Evolutionary conservation across 306 rosid genomes (phyloP), one percentile per base, ranked within the genome.

Genomic region (Corylus heterophylla): DNA sequence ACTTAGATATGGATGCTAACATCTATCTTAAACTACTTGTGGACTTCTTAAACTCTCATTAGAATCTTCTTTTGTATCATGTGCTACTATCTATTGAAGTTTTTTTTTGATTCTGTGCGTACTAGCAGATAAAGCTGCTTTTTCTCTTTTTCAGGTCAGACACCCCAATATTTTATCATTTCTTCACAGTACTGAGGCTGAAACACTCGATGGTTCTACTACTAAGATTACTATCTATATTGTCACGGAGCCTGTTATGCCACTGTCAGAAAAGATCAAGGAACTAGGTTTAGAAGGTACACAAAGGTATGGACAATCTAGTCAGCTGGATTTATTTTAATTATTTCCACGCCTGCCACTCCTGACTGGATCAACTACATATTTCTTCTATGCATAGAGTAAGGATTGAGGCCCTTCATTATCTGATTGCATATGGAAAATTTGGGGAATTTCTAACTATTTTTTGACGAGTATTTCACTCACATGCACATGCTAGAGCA

Each of bases 111-210:
- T 18, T 20, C 55, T 9, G 10, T 16, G 51, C 37, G 39, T 50
- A 29, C 79, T 17, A 18, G 35, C 7, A 2, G 4, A 76, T 39
- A 39, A 71, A 59, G 27, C 29, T 20, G 9, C 27, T 39, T 79
- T 50, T 85, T 73, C 31, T 78, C 11, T 10, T 79, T 78, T 89
- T 86, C 95, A 96, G 99, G 98, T 96, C 76, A 90, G 99, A 82
- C 99, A 96, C 88, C 99, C 98, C 74, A 96, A 96, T 87, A 93
- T 96, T 79, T 85, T 96, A 81, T 91, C 99, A 22, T 96, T 96
- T 90, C 99, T 96, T 74, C 98, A 96, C 63, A 93, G 99, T 82
- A 87, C 97, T 0, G 98, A 96, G 89, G 74, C 85, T 6, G 99
- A 93, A 83, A 85, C 90, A 76, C 37, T 73, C 66, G 99, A 93